Base-by-base conservation (phyloP, 495 filamentous ascomycete genomes). In the Usnea hakonensis region DNA sequence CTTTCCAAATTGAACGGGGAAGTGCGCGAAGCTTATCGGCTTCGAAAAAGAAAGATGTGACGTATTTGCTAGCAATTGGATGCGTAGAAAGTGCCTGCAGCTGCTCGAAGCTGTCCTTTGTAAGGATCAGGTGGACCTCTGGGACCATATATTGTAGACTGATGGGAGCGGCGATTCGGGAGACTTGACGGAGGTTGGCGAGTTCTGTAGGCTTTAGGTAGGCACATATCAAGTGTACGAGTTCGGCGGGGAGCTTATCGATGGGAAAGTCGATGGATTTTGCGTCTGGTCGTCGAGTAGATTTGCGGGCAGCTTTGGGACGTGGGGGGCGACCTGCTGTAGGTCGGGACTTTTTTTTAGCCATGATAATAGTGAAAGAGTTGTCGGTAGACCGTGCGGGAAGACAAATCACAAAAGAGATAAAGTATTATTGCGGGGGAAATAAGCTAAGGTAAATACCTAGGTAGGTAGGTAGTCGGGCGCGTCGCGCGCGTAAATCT, bases 81-180 rank as follows among this genome's bases (percentile, higher is more conserved):
- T 60, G 58, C 23, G 38, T 17, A 28, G 58, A 44, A 17, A 60
- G 23, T 9, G 33, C 41, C n/a, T 30, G 19, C 28, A 60, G 44
- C 58, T 52, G 43, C 0, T 60, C 38, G 23, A 60, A 60, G 44
- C 58, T 60, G 44, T 32, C 23, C 14, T 53, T 38, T 38, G 43
- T 23, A 21, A 60, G 33, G 26, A 30, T n/a, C 11, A 60, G 44
- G 36, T 38, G 46, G n/a, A 40, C 35, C 8, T 37, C 36, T 8
- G 58, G 58, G 7, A 53, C 44, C 30, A 60, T n/a, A 16, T 60
- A 60, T 5, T 40, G 30, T 8, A 60, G 46, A 17, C 28, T 33
- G 16, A 52, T 30, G 11, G 28, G 36, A 37, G 16, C 46, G 14
- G 26, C 46, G 17, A n/a, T 19, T 3, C 36, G 36, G 16, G 58